phyloP scores from a whole-genome alignment of 148 eudicot species.

The Chenopodium album region DNA sequence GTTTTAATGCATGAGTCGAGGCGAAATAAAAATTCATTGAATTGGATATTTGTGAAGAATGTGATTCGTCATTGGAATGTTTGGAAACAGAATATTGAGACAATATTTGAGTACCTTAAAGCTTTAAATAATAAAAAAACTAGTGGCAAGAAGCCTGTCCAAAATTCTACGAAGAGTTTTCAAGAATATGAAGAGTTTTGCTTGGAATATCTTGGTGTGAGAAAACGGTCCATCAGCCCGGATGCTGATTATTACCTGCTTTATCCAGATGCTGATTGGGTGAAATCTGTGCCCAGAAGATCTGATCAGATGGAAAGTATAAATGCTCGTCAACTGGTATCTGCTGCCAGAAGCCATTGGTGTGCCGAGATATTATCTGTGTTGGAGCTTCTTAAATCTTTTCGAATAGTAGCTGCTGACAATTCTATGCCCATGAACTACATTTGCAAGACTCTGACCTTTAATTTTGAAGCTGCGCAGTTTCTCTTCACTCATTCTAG shows the following conservation, averaged over 20 bases:
- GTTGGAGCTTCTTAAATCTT: constrained; percentile 25
- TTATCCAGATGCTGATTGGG: constrained; percentile 28
- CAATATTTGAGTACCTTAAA: neutral
- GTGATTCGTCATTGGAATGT: constrained; percentile 20
- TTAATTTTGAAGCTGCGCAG: constrained; percentile 14
- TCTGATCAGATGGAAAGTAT: constrained; percentile 13
- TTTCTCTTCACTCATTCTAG: constrained; percentile 7
- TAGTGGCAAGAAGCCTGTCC: too few species aligned
- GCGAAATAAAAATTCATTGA: neutral
- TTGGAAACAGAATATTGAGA: constrained; percentile 15
- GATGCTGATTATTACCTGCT: constrained; percentile 12
- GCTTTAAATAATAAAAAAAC: too few species aligned
- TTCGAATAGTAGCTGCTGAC: neutral
- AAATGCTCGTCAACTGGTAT: neutral
- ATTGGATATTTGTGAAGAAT: neutral
- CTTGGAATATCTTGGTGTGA: constrained; percentile 28
- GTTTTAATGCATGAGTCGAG: neutral
- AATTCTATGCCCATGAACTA: neutral
- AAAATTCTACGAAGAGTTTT: neutral
- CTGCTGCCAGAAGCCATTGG: constrained; percentile 29
- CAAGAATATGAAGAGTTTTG: constrained; percentile 10
- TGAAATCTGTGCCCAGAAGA: constrained; percentile 1
- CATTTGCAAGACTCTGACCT: neutral
- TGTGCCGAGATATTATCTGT: constrained; percentile 23
- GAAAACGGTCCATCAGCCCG: constrained; percentile 6